These are phyloP conservation scores for Suillus lakei DNA, from an alignment of 768 basidiomycete genomes.

Conservation along the genomic window DNA sequence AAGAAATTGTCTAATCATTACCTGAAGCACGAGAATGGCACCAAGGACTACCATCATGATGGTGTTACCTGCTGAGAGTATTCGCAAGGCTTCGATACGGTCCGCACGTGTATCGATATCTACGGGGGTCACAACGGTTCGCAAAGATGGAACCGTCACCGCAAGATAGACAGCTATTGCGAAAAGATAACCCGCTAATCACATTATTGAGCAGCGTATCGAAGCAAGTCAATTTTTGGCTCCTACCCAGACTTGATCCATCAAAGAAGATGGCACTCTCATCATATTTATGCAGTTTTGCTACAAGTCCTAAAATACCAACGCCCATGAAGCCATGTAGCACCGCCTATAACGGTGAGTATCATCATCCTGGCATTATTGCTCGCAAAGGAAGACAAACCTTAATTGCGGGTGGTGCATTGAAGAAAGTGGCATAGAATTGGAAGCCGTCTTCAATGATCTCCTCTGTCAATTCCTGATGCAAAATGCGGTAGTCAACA, in stretches of 20 bases:
- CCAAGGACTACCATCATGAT: conserved; percentile 75
- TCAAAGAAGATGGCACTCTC: conserved; percentile 97
- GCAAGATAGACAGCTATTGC: conserved; percentile 80
- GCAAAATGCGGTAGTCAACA: conserved; percentile 87
- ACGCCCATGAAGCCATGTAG: conserved; percentile 86
- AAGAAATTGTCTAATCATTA: conserved; percentile 39
- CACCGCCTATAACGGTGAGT: conserved; percentile 58
- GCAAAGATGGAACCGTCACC: conserved; percentile 78
- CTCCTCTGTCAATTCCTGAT: conserved; percentile 65
- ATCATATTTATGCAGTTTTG: conserved; percentile 86
- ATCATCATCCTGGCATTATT: not conserved
- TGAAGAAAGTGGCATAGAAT: conserved; percentile 93
- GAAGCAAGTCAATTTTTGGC: conserved; percentile 14
- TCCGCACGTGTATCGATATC: conserved; percentile 63
- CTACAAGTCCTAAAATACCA: conserved; percentile 73
- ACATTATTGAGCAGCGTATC: conserved; percentile 19
- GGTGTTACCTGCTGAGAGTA: conserved; percentile 87
- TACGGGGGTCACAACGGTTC: conserved; percentile 70
- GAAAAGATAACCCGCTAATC: conserved; percentile 73
- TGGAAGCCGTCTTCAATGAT: conserved; percentile 77
- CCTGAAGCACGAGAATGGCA: conserved; percentile 74
- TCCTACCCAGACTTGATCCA: conserved; percentile 81
- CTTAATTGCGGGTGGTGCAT: conserved; percentile 93
- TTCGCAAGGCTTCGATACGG: conserved; percentile 76
- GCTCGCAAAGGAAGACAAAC: conserved; percentile 42